These are phyloP conservation scores for Hippophae gyantsensis DNA, from an alignment of 306 rosid genomes.

Conservation along the genomic window DNA sequence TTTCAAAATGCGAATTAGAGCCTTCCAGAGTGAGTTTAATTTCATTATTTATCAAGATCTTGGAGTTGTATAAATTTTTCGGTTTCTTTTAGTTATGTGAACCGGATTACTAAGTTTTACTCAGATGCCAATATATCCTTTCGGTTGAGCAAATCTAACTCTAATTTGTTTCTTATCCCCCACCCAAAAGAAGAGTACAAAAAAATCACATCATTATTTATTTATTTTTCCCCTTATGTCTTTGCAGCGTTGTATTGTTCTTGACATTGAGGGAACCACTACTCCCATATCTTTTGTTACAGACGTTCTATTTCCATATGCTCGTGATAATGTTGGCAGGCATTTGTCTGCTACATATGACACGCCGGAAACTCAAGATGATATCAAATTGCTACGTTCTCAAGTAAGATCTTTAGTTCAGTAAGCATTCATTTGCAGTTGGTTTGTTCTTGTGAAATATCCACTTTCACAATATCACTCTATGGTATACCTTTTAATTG, in stretches of 20 bases:
- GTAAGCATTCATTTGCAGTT: constrained; percentile 1
- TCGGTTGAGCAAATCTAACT: background rate
- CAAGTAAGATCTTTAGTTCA: constrained; percentile 45
- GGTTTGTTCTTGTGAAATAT: constrained; percentile 19
- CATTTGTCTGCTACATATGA: constrained; percentile 74
- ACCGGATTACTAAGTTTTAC: constrained; percentile 9
- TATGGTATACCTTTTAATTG: too few relatives aligned
- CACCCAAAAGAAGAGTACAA: background rate
- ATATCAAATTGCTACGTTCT: constrained; percentile 57
- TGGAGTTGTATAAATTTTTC: background rate
- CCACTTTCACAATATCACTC: background rate
- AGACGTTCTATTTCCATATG: constrained; percentile 92
- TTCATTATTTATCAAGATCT: background rate
- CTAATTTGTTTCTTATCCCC: background rate
- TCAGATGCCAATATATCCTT: background rate
- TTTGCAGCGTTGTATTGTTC: constrained; percentile 77
- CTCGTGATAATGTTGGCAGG: constrained; percentile 74
- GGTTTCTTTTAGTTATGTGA: constrained; percentile 10
- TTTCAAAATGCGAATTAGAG: constrained; percentile 30
- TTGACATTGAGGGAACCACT: constrained; percentile 97
- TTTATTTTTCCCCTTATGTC: background rate
- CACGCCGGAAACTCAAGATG: constrained; percentile 61
- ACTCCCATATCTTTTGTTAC: constrained; percentile 93
- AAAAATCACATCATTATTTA: constrained; percentile 1
- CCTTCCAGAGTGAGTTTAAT: constrained; percentile 39